Base-by-base conservation (phyloP, 1,139 yeast species). In the Torulaspora pretoriensis region DNA sequence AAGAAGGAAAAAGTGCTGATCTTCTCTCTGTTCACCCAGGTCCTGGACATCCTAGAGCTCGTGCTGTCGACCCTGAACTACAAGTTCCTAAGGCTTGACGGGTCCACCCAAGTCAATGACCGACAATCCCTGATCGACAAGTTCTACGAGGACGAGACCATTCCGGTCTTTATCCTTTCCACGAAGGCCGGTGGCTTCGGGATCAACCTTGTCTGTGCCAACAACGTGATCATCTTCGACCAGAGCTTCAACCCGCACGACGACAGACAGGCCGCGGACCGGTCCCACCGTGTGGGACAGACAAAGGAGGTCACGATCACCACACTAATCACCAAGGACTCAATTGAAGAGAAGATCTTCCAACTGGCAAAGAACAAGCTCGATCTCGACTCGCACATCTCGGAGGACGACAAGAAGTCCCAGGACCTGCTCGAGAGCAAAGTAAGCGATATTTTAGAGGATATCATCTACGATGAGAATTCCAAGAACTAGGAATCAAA, bases 181-280 rank as follows among this genome's bases (percentile, higher is more conserved):
- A 92, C 99, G 3, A 88, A 87, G 62, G 98, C 98, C 0, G 99
- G 98, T 59, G 98, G 98, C 1, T 92, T 92, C 68, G 98, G 98
- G 48, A 92, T 92, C 66, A 92, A 92, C 61, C 75, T 92, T 56
- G 95, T 95, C 3, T 95, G 96, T 59, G 98, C 99, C 8, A 92
- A 89, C 61, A 80, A 83, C 50, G 98, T 92, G 3, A 75, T 92
- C 43, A 86, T 94, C 29, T 90, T 82, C 59, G 99, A 92, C 63
- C 92, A 89, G 63, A 84, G 95, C 38, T 92, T 92, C 68, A 92
- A 92, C 59, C 99, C 99, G 0, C 98, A 94, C 64, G 98, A 92
- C 64, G 99, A 92, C 63, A 85, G 84, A 61, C 99, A 92, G 69
- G 99, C 99, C 0, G 98, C 94, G 64, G 98, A 92, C 65, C 77